Percentiles rank a stretch among this genome's conserved stretches.
These are phyloP conservation scores for Lagenaria siceraria DNA, from an alignment of 306 rosid species.

Conservation along the genomic window DNA sequence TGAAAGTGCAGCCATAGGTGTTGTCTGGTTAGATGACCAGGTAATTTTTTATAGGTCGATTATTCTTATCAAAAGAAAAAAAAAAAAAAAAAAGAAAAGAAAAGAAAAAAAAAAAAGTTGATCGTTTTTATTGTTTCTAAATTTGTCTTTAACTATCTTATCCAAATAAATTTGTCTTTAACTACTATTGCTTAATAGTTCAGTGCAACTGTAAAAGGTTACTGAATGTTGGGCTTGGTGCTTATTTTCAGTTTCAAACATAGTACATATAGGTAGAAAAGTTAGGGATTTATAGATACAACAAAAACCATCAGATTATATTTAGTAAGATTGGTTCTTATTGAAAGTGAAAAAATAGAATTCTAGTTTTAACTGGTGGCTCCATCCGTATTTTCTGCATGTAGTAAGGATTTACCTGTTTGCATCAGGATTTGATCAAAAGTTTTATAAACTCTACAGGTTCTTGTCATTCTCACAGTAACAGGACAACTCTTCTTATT, in stretches of 20 bases:
- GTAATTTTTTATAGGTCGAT: conserved; percentile 15
- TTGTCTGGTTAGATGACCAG: conserved; percentile 97
- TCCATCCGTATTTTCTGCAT: conserved; percentile 12
- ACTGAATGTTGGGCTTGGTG: background rate
- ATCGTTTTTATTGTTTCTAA: background rate
- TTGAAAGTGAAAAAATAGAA: background rate
- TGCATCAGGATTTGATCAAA: conserved; percentile 10
- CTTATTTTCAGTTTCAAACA: background rate
- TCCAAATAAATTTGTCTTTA: background rate
- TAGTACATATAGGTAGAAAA: background rate
- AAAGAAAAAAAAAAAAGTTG: background rate
- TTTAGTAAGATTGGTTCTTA: background rate
- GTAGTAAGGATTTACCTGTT: conserved; percentile 12
- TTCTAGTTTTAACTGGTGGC: background rate
- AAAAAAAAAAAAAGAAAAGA: no score
- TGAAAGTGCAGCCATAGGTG: conserved; percentile 79
- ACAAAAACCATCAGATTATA: background rate
- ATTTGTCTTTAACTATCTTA: background rate
- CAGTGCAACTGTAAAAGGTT: background rate
- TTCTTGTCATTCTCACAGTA: conserved; percentile 75
- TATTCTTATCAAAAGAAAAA: background rate
- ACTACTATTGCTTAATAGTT: background rate
- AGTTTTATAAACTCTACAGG: conserved; percentile 41
- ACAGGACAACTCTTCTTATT: conserved; percentile 71
- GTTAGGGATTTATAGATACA: background rate